Percentiles rank a stretch among this genome's conserved stretches.
Conservation (phyloP, 2,329 filamentous ascomycete genomes). For the Sporothrix sp. region DNA sequence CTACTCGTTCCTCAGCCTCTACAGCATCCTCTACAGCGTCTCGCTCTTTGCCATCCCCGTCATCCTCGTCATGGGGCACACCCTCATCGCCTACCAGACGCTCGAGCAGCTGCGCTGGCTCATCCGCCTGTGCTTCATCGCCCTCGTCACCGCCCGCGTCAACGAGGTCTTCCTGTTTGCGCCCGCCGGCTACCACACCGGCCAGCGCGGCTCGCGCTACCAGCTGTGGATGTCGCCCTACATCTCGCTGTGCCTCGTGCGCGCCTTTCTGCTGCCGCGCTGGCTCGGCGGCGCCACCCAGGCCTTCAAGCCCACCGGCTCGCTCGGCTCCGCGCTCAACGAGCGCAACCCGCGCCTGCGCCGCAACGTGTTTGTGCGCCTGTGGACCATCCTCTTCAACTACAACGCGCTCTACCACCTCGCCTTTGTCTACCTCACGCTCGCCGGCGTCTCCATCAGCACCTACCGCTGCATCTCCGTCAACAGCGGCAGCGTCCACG, state of each 20-base stretch:
- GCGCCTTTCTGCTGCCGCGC: slow-evolving; percentile 47
- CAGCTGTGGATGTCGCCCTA: slow-evolving; percentile 49
- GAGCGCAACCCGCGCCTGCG: slow-evolving; percentile 45
- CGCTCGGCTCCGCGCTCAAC: slow-evolving; percentile 43
- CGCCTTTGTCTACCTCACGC: slow-evolving; percentile 23
- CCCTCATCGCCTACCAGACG: slow-evolving; percentile 45
- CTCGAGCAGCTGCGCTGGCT: slow-evolving; percentile 47
- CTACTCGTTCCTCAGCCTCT: slow-evolving; percentile 36
- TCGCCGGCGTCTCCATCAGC: slow-evolving; percentile 40
- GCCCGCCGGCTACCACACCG: slow-evolving; percentile 49
- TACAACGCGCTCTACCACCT: slow-evolving; percentile 40
- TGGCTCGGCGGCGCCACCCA: slow-evolving; percentile 51
- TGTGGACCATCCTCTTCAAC: slow-evolving; percentile 45
- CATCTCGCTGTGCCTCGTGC: slow-evolving; percentile 39
- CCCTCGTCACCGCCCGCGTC: slow-evolving; percentile 40
- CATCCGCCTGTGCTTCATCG: slow-evolving; percentile 44
- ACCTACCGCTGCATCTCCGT: slow-evolving; percentile 32
- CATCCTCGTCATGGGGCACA: slow-evolving; percentile 46
- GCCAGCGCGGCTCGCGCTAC: slow-evolving; percentile 44
- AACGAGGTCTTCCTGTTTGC: slow-evolving; percentile 47
- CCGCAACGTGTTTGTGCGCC: slow-evolving; percentile 42
- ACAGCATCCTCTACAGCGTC: slow-evolving; percentile 37
- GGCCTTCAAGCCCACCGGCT: slow-evolving; percentile 52
- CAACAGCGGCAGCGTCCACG: slow-evolving; percentile 42
- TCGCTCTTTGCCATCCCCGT: slow-evolving; percentile 50